phyloP scores from a whole-genome alignment of 306 rosid species.

The Trichosanthes cucumerina region DNA sequence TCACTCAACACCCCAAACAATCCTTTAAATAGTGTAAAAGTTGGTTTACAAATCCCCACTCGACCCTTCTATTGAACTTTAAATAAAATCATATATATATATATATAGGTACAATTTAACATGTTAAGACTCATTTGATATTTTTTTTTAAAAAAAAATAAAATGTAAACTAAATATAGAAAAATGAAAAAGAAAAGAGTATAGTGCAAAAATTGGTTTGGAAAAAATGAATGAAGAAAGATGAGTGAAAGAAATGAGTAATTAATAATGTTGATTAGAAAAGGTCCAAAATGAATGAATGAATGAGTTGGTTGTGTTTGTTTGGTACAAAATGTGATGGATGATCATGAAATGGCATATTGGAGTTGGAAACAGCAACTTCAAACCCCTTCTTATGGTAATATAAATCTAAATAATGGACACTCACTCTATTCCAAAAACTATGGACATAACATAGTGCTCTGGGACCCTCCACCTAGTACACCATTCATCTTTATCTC shows the following conservation, averaged over 20 bases:
- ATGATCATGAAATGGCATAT: background rate
- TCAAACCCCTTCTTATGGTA: background rate
- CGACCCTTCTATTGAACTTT: too few relatives aligned
- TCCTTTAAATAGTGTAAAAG: too few relatives aligned
- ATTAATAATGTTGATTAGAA: background rate
- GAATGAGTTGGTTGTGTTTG: background rate
- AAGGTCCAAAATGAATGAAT: background rate
- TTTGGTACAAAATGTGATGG: slow-evolving; percentile 2
- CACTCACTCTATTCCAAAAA: slow-evolving; percentile 1
- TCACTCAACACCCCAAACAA: too few relatives aligned
- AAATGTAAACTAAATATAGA: too few relatives aligned
- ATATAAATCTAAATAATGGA: background rate
- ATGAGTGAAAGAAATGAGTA: background rate
- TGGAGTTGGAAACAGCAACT: slow-evolving; percentile 5
- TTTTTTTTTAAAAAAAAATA: too few relatives aligned
- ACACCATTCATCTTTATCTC: background rate
- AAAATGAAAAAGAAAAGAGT: too few relatives aligned
- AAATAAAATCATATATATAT: too few relatives aligned
- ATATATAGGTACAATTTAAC: too few relatives aligned
- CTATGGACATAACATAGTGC: background rate
- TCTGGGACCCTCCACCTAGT: background rate
- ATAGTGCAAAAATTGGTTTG: background rate
- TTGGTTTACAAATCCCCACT: too few relatives aligned
- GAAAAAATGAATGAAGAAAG: too few relatives aligned
- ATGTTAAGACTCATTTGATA: too few relatives aligned